Base-by-base conservation (phyloP, 2,329 filamentous ascomycete species). In the Aspergillus pseudonomiae region DNA sequence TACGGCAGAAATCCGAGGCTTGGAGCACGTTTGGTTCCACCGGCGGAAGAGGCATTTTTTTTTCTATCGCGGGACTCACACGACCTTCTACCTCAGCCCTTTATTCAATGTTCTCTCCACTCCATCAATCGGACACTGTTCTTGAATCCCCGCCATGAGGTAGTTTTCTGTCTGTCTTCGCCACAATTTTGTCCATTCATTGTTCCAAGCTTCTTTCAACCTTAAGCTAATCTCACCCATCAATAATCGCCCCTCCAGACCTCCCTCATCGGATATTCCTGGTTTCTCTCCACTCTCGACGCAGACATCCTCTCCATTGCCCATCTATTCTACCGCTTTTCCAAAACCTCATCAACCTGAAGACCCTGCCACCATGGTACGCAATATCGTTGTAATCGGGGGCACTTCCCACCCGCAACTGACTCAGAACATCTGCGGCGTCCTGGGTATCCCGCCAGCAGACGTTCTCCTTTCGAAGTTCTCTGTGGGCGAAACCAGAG, bases 351-450 rank as follows among this genome's bases (percentile, higher is more conserved):
- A 54, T 65, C 55, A 39, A 57, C 59, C 52, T 60, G 57, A 63
- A 59, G 43, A 64, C 24, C 59, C 64, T 59, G 61, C 65, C 66
- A 76, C 57, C 2, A 97, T 97, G 93, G 94, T 97, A 70, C 91
- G 94, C 79, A 97, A 97, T 79, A 93, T 99, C 69, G 92, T 97
- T 75, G 87, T 99, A 67, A 89, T 99, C 68, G 93, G 94, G 71
- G 94, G 95, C 65, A 95, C 91, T 78, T 97, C 94, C 74, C 94
- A 98, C 82, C 94, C 94, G 24, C 85, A 91, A 75, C 88, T 98
- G 70, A 91, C 92, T 69, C 90, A 96, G 72, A 91, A 86, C 65
- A 92, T 99, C 75, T 96, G 92, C 85, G 91, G 91, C 72, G 90
- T 93, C 70, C 89, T 99, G 64, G 92, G 94, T 71, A 89, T 99